Conservation (phyloP, 2,329 filamentous ascomycete species). For the Onygenales sp. region DNA sequence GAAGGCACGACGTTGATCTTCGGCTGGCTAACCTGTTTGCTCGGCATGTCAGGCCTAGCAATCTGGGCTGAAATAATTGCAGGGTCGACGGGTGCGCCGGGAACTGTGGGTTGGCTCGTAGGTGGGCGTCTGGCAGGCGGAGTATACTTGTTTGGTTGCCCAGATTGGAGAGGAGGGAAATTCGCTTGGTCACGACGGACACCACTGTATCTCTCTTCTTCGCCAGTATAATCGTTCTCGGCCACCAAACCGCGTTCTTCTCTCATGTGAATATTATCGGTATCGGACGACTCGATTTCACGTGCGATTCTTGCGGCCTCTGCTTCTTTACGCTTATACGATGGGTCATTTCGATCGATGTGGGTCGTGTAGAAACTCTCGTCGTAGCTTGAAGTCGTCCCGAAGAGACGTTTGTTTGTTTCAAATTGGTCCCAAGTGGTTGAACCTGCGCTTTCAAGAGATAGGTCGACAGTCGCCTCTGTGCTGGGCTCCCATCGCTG, state of each 20-base stretch:
- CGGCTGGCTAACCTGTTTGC: constrained; percentile 18
- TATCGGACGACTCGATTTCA: constrained; percentile 72
- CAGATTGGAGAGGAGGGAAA: constrained; percentile 56
- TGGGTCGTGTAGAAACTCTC: constrained; percentile 90
- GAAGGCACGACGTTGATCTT: constrained; percentile 15
- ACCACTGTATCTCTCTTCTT: constrained; percentile 96
- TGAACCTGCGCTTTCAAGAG: constrained; percentile 52
- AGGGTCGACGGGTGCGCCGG: constrained; percentile 71
- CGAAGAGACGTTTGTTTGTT: constrained; percentile 78
- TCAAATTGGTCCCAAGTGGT: constrained; percentile 87
- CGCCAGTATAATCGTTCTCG: constrained; percentile 56
- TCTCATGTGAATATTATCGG: constrained; percentile 72
- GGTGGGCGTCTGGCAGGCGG: constrained; percentile 81
- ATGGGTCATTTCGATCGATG: constrained; percentile 75
- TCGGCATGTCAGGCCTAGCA: constrained; percentile 36
- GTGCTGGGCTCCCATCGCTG: constrained; percentile 71
- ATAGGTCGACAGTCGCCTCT: constrained; percentile 54
- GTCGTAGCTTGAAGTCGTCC: constrained; percentile 80
- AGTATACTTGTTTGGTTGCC: constrained; percentile 66
- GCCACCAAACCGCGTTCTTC: constrained; percentile 72
- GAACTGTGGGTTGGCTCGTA: constrained; percentile 60
- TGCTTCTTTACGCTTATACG: constrained; percentile 68
- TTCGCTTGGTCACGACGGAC: constrained; percentile 60
- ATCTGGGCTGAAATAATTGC: constrained; percentile 87
- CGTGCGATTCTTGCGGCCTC: constrained; percentile 74